Percentiles rank a stretch among this genome's conserved stretches.
Evolutionary conservation across 2,329 filamentous ascomycete genomes (phyloP).

Genomic region (Aulographum hederae): DNA sequence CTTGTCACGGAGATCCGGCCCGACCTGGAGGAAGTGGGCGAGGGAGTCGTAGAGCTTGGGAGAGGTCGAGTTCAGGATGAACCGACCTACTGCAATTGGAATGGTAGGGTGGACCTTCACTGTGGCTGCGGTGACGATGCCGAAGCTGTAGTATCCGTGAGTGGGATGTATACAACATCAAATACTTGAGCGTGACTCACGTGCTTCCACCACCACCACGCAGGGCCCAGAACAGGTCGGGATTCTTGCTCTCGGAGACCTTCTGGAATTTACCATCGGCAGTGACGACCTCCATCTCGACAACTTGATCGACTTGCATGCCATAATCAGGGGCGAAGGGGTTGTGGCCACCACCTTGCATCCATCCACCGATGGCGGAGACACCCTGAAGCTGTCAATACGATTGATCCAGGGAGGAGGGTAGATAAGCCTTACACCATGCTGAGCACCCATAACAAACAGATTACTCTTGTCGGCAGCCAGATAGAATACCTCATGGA

Average conservation of each 20-base stretch:
- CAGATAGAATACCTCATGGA: constrained; percentile 3
- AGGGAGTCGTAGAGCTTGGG: constrained; percentile 1
- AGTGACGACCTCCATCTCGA: constrained; percentile 5
- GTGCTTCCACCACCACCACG: constrained; percentile 8
- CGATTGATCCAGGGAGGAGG: neutral
- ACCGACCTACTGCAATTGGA: constrained; percentile 3
- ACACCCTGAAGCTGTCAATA: no score
- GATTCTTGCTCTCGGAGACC: constrained; percentile 4
- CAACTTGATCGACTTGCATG: constrained; percentile 2
- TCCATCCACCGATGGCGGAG: constrained; percentile 3
- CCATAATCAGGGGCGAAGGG: constrained; percentile 3
- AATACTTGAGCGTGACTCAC: no score
- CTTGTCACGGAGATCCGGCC: constrained; percentile 2
- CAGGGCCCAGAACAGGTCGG: constrained; percentile 5
- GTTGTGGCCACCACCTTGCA: constrained; percentile 4
- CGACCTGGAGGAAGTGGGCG: constrained; percentile 3
- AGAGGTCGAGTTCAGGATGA: constrained; percentile 3
- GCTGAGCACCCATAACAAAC: constrained; percentile 4
- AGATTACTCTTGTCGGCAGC: constrained; percentile 3
- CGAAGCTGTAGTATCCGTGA: constrained; percentile 1
- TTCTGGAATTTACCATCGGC: constrained; percentile 4
- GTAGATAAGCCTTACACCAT: constrained; percentile 2
- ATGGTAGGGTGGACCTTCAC: constrained; percentile 3
- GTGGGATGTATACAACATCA: no score
- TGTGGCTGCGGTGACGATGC: constrained; percentile 2